phyloP scores from a whole-genome alignment of 2,329 filamentous ascomycete genomes.

The Cercospora nicotianae region DNA sequence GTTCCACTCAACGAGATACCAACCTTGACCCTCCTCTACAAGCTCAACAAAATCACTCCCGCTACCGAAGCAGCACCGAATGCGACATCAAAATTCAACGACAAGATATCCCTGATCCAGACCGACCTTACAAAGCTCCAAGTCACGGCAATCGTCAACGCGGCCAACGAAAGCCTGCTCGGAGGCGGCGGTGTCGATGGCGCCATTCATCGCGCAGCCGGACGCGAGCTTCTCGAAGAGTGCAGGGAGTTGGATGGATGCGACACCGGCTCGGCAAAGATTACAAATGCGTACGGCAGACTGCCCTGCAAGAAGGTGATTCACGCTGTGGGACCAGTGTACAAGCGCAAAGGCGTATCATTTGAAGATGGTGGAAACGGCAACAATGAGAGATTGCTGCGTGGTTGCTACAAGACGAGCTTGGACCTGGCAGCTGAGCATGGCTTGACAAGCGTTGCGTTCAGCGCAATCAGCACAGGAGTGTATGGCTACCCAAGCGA shows the following conservation, averaged over 20 bases:
- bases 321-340: constrained; percentile 87
- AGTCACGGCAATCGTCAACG: constrained; percentile 87
- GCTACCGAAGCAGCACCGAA: constrained; percentile 40
- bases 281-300: constrained; percentile 69
- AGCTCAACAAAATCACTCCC: constrained; percentile 50
- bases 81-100: constrained; percentile 60
- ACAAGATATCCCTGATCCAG: constrained; percentile 67
- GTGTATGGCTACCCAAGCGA: constrained; percentile 81
- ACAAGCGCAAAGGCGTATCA: constrained; percentile 46
- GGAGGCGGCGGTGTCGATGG: constrained; percentile 83
- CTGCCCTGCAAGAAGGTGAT: constrained; percentile 79
- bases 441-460: constrained; percentile 71
- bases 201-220: constrained; percentile 81
- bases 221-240: constrained; percentile 65
- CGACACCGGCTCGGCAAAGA: constrained; percentile 74
- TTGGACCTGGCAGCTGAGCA: constrained; percentile 70
- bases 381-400: constrained; percentile 49
- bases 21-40: constrained; percentile 66
- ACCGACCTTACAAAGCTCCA: constrained; percentile 79
- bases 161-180: constrained; percentile 74
- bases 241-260: constrained; percentile 73
- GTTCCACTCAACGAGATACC: constrained; percentile 59
- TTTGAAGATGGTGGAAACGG: constrained; percentile 30
- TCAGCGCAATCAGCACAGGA: constrained; percentile 83
- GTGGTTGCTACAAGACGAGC: constrained; percentile 67